Evolutionary conservation across 2,329 filamentous ascomycete genomes (phyloP), one percentile per base, ranked within the genome.

Genomic region (Blastomyces silverae): DNA sequence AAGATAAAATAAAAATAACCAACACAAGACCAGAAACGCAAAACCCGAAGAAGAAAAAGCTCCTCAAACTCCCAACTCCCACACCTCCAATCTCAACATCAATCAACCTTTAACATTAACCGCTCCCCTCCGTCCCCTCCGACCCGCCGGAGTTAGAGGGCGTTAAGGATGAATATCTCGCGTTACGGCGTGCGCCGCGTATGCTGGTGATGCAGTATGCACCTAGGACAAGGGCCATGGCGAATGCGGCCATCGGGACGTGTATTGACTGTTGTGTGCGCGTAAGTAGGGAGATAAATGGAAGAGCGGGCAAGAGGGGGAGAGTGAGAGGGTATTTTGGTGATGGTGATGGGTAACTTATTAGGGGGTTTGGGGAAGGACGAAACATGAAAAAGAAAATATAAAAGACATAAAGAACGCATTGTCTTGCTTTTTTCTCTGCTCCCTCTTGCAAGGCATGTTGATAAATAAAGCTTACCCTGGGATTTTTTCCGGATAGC

Each of bases 121-220:
- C 13, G 6, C 10, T 25, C 10, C n/a, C 10, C 37, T 2, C n/a
- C 7, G 3, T 15, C 37, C 34, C 56, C 34, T 37, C 22, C 13
- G 37, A 22, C 31, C 37, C 56, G 22, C 20, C 42, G 25, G n/a
- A n/a, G 31, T 31, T 48, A 53, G 25, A 10, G 28, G 34, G 46
- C 53, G 20, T 48, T 7, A 58, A 22, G 53, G 62, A 57, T 37
- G 69, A 70, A 44, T 69, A 66, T 63, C 56, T 81, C 0, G 87
- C 87, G 68, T 89, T 88, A 58, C 83, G 79, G 69, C 88, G 88
- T 2, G 88, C 88, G 31, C 86, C 84, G 66, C 82, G 80, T 67
- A 90, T 89, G 31, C 84, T 87, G 10, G 83, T 87, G 61, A 87
- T 78, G 37, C 86, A 80, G 75, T 90, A 90, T 52, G 77, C 75